Evolutionary conservation across 2,329 filamentous ascomycete genomes (phyloP), one percentile per base, ranked within the genome.

Genomic region (Hymenoscyphus fraxineus): DNA sequence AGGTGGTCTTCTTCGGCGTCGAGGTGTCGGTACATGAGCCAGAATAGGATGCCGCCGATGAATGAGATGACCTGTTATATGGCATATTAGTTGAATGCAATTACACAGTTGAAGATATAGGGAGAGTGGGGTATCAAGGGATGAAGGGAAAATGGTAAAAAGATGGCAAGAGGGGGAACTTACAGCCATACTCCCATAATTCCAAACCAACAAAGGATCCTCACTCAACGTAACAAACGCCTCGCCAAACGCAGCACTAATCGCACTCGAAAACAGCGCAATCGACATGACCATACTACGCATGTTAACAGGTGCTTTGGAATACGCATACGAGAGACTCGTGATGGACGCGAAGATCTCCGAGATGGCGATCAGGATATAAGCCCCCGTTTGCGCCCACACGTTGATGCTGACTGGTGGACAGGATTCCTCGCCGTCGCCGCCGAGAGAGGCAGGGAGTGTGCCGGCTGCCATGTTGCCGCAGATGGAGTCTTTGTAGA

Each of bases 231-330:
- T 79, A 7, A 85, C 83, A 47, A 90, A 82, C 0, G 87, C 88
- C 78, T 91, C 86, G n/a, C 87, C 88, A 59, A 93, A 78, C 41
- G 89, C 89, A 38, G 87, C 81, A 0, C 87, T 86, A 69, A 93
- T 81, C 64, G 89, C 89, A 38, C 81, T 87, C 82, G 86, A 91
- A 79, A 90, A 88, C 47, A 92, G 81, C 73, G 87, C 87, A 71
- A 92, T 80, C 22, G 85, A 84, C 76, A 84, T 82, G 71, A 93
- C 88, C n/a, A 93, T 81, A 1, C 87, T 90, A 69, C 89, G 88
- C 90, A 93, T 93, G 79, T 92, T 92, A 72, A 84, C 85, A 32
- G 90, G 90, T 0, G 89, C 88, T 76, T 91, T 91, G 71, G 88
- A 89, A 76, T 87, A 91, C n/a, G 88, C 88, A 69, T 91, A 91